Evolutionary conservation across 371 early-diverging fungal genomes (phyloP), one percentile per base, ranked within the genome.

Genomic region (Mucor mucedo): DNA sequence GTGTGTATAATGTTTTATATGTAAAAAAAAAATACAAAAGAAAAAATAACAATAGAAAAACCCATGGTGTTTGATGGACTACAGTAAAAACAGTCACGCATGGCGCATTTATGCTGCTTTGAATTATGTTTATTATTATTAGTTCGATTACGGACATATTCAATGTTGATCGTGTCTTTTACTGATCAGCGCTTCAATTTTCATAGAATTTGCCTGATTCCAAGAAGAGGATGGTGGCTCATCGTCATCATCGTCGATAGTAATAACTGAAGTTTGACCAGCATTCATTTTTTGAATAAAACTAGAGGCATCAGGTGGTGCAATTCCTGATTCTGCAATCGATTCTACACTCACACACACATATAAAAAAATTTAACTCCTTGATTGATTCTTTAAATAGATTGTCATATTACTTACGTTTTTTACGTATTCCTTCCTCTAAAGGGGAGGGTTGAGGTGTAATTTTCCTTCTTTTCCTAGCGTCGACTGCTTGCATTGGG

Each of bases 181-280:
- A 44, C 62, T 65, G 30, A 75, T 69, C 2, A 75, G 52, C 6
- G 75, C 63, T 30, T 68, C 75, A 14, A 75, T 71, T 29, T 66
- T 71, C 71, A 75, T 75, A 13, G 75, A 69, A 29, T 60, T 39
- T 2, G 69, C 35, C 28, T 63, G 63, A 29, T 64, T 70, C 61
- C 58, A 65, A 40, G 40, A 7, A 10, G 21, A 8, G 3, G 28
- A 30, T 32, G 10, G 38, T 60, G 16, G 45, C 10, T 59, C 44
- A 0, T 63, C 56, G 38, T 50, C 52, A 38, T 60, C 66, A 7
- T 29, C 56, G 29, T 57, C 58, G 30, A 63, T 63, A 0, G 57
- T 57, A 14, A 63, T 63, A 10, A 63, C 64, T 21, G 47, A 16
- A 21, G 21, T 21, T 7, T 47, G 5, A 21, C 21, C 5, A 9